Evolutionary conservation across 2,329 filamentous ascomycete species (phyloP), one percentile per base, ranked within the genome.

Genomic region (Fusarium sp.): DNA sequence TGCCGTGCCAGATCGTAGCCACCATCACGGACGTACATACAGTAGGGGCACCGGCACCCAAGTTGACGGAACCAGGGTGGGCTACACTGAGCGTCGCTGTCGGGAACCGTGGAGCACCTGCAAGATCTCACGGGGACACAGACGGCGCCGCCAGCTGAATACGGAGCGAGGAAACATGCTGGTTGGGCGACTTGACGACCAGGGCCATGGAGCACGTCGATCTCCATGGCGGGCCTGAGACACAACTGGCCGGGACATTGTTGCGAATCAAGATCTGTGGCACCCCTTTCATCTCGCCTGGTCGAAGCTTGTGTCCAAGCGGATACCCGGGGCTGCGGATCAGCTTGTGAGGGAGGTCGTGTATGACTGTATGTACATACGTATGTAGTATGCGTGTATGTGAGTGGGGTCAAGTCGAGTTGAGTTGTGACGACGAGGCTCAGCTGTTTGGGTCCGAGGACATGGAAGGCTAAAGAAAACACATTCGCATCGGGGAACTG

Each of bases 211-310:
- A 61, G 39, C 42, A 68, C 31, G 48, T 42, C 48, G 39, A 62
- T 63, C 52, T 58, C 56, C 58, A 65, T 69, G 62, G 47, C 47
- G 57, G 55, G 42, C 48, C 42, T 70, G 56, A 70, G 67, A 68
- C 67, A 70, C 31, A 58, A 56, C 63, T 65, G 58, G 61, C 69
- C 72, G 71, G 71, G 72, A 70, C 67, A 74, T 73, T 72, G 72
- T 70, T 71, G 66, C 68, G 68, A 68, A 67, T 66, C 68, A 71
- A 76, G 74, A 76, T 77, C 74, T 76, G 75, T 77, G 72, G 67
- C 61, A 76, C 75, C 64, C 64, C 67, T 53, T 58, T 73, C 73
- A 76, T 76, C 74, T 76, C 70, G 73, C 69, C 70, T 73, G 70
- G 70, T 65, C 57, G 65, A 72, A 71, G 66, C 60, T 68, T 65